These are phyloP conservation scores for Aspergillus terreus DNA, from an alignment of 2,329 filamentous ascomycete species.

Conservation along the genomic window DNA sequence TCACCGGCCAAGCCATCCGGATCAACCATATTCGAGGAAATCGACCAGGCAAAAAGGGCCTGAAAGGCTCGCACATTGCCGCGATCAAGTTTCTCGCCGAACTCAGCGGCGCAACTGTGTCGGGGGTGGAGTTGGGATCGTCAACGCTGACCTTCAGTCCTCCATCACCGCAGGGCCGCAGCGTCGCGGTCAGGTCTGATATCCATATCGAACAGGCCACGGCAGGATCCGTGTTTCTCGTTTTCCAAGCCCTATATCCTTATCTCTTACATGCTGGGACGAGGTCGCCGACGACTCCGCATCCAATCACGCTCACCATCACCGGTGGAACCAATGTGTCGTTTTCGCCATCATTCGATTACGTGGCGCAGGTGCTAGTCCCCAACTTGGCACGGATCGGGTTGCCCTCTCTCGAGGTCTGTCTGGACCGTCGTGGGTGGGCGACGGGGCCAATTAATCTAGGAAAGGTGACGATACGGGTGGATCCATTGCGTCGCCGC, in stretches of 20 bases:
- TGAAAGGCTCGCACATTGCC: slow-evolving; percentile 57
- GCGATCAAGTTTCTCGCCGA: slow-evolving; percentile 51
- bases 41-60: slow-evolving; percentile 46
- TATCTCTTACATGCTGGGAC: slow-evolving; percentile 49
- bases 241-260: slow-evolving; percentile 58
- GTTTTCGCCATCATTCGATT: slow-evolving; percentile 54
- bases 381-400: slow-evolving; percentile 52
- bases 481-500: slow-evolving; percentile 38
- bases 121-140: slow-evolving; percentile 35
- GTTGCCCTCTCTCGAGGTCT: slow-evolving; percentile 43
- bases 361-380: slow-evolving; percentile 52
- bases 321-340: slow-evolving; percentile 58
- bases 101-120: slow-evolving; percentile 44
- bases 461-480: slow-evolving; percentile 48
- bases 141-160: slow-evolving; percentile 32
- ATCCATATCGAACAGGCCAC: slow-evolving; percentile 44
- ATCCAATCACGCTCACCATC: slow-evolving; percentile 41
- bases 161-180: slow-evolving; percentile 6
- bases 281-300: neutral
- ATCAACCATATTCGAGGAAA: slow-evolving; percentile 55
- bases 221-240: slow-evolving; percentile 53
- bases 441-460: slow-evolving; percentile 42
- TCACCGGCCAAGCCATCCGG: slow-evolving; percentile 48
- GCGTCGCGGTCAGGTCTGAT: slow-evolving; percentile 23
- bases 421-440: slow-evolving; percentile 53